These are phyloP conservation scores for Psilocybe tampanensis DNA, from an alignment of 768 basidiomycete genomes.

Conservation along the genomic window DNA sequence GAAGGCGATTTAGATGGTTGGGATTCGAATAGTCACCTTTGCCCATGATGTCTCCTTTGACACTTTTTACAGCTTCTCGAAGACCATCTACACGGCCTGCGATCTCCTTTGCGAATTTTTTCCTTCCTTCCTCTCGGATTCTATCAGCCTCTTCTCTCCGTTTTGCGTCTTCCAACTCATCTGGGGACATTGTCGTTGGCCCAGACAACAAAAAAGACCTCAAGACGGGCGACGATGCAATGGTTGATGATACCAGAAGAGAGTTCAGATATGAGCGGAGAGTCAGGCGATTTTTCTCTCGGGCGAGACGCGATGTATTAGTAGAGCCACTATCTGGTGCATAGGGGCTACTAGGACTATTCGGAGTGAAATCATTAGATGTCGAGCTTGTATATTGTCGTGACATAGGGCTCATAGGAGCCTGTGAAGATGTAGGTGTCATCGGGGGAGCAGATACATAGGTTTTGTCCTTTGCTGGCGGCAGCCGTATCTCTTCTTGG, in stretches of 20 bases:
- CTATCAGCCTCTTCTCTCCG: slow-evolving; percentile 88
- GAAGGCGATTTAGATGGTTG: not conserved
- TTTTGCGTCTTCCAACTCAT: slow-evolving; percentile 80
- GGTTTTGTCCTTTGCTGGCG: slow-evolving; percentile 88
- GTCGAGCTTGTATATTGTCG: slow-evolving; percentile 15
- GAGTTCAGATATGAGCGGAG: slow-evolving; percentile 90
- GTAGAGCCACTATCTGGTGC: slow-evolving; percentile 12
- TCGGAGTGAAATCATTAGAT: slow-evolving; percentile 8
- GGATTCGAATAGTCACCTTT: slow-evolving; percentile 50
- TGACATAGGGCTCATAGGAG: slow-evolving; percentile 15
- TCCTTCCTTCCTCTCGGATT: slow-evolving; percentile 84
- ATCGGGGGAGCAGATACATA: slow-evolving; percentile 53
- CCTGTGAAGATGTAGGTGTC: slow-evolving; percentile 29
- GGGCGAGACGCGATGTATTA: slow-evolving; percentile 58
- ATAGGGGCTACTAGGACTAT: slow-evolving; percentile 3
- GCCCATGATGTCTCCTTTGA: slow-evolving; percentile 93
- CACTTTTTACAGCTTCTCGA: slow-evolving; percentile 78
- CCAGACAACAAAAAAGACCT: slow-evolving; percentile 82
- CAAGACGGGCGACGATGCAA: slow-evolving; percentile 87
- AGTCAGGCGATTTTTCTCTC: slow-evolving; percentile 96
- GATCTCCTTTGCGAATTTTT: slow-evolving; percentile 85
- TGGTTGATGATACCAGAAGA: slow-evolving; percentile 65
- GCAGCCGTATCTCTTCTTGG: slow-evolving; percentile 75
- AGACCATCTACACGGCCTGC: slow-evolving; percentile 84
- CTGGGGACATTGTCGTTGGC: slow-evolving; percentile 64